Conservation (phyloP, 306 rosid genomes). For the Rubus parviflorus region DNA sequence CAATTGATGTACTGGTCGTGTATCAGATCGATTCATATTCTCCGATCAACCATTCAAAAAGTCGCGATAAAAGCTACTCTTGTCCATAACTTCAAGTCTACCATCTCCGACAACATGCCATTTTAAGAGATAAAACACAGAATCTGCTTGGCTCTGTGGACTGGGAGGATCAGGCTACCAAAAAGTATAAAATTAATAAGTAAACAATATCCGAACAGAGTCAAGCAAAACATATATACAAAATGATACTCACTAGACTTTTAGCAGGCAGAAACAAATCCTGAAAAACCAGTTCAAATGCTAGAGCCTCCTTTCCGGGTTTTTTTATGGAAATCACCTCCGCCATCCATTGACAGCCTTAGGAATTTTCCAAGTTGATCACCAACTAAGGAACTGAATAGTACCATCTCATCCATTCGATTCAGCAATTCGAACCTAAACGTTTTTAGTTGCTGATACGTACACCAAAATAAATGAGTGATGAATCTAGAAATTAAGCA, state of each 20-base stretch:
- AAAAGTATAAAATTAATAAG: not conserved
- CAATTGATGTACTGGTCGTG: not conserved
- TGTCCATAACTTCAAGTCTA: not conserved
- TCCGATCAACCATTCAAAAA: not conserved
- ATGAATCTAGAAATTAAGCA: too few species aligned
- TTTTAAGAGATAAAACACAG: not conserved
- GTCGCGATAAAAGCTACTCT: not conserved
- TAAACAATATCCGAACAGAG: not conserved
- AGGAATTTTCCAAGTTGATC: not conserved
- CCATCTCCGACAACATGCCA: not conserved
- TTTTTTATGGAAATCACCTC: not conserved
- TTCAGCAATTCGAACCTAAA: not conserved
- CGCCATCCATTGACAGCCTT: constrained; percentile 7
- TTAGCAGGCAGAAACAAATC: constrained; percentile 1
- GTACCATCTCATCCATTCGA: not conserved
- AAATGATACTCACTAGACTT: not conserved
- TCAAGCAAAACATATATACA: not conserved
- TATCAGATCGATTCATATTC: not conserved
- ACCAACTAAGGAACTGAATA: not conserved
- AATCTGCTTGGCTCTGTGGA: constrained; percentile 3
- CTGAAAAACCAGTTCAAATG: not conserved
- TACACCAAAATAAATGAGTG: not conserved
- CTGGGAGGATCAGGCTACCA: not conserved
- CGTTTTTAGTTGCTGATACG: not conserved
- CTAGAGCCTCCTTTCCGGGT: not conserved